phyloP scores from a whole-genome alignment of 805 yeast species.

The Wickerhamomyces strasburgensis region DNA sequence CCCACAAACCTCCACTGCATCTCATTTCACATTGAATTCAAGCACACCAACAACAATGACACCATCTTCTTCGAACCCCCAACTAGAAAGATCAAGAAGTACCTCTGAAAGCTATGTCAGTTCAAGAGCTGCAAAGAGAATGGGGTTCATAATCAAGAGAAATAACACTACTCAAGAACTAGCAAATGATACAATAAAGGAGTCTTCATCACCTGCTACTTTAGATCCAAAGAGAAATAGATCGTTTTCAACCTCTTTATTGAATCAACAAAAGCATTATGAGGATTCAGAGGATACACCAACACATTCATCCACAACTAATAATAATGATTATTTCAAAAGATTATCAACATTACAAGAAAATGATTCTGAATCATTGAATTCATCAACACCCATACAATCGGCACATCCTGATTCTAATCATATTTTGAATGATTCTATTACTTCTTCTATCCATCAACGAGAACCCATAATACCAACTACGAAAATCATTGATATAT shows the following conservation, averaged over 20 bases:
- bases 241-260: constrained; percentile 16
- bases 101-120: constrained; percentile 41
- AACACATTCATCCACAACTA: background rate
- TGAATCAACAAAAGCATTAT: constrained; percentile 4
- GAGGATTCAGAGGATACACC: constrained; percentile 2
- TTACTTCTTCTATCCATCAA: constrained; percentile 2
- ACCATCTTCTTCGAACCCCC: constrained; percentile 4
- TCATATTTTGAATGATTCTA: constrained; percentile 2
- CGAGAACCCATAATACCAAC: background rate
- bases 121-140: constrained; percentile 66
- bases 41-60: background rate
- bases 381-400: background rate
- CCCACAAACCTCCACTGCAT: background rate
- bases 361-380: constrained; percentile 8
- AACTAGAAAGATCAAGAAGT: constrained; percentile 28
- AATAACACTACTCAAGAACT: constrained; percentile 21
- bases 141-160: constrained; percentile 62
- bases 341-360: constrained; percentile 64
- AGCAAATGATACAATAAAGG: constrained; percentile 21
- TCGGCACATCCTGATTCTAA: too few species aligned
- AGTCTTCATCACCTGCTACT: constrained; percentile 13
- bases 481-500: constrained; percentile 34
- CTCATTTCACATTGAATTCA: background rate
- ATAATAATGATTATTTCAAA: constrained; percentile 52
- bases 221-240: constrained; percentile 19